Evolutionary conservation across 768 basidiomycete species (phyloP), one percentile per base, ranked within the genome.

Genomic region (Boletus reticulatus): DNA sequence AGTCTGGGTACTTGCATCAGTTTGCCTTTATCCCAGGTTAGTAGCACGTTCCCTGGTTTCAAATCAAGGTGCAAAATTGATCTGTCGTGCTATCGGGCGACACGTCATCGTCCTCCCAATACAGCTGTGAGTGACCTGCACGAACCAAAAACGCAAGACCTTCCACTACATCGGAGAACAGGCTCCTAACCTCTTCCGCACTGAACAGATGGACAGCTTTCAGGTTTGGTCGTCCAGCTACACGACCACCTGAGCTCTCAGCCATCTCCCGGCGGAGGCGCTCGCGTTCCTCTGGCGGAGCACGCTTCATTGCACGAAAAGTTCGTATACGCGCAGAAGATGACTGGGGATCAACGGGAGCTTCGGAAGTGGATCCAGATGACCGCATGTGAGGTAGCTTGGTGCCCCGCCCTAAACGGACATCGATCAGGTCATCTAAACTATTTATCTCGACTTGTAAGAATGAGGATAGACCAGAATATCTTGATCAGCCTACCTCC

Each of bases 51-150:
- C 7, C 92, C 93, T 11, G 94, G 93, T 71, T 97, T 98, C 59
- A 98, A 73, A 67, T 98, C 95, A 4, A 97, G 81, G 67, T 98
- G 95, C 22, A 98, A 69, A 48, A 98, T 95, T 1, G 91, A 87
- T 64, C 80, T 85, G 61, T 84, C 81, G 60, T 94, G 92, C 90
- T 92, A 13, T 63, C 34, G 4, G 46, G 24, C 29, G 22, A 52
- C 12, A 53, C 20, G 55, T 63, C 46, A 61, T 49, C 27, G 6
- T 9, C 29, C 34, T 56, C 31, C n/a, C 27, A 43, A 34, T 31
- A 49, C 43, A n/a, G 44, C 11, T 5, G 14, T 12, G 12, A 20
- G 38, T 24, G 43, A 46, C 20, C 22, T n/a, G 19, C 29, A 71
- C 84, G 53, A 59, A 94, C 94, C 73, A 98, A 73, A 66, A 96